Conservation (phyloP, 208 protist genomes). For the Trypanosoma congolense region DNA sequence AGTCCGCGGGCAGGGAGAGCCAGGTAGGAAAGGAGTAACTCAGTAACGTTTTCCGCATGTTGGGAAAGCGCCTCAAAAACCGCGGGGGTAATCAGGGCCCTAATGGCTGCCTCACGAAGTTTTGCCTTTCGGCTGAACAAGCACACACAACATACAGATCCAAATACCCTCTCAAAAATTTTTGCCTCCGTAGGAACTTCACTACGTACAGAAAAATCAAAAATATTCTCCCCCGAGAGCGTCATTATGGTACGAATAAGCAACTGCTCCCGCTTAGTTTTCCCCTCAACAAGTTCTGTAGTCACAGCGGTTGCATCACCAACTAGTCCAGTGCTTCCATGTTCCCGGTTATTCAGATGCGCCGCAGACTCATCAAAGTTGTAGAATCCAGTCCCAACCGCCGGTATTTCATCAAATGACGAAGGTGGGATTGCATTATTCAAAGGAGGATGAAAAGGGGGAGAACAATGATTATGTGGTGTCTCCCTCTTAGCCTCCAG, state of each 20-base stretch:
- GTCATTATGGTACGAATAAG: constrained; percentile 56
- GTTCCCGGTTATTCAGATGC: not conserved
- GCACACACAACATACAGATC: constrained; percentile 64
- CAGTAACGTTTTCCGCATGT: constrained; percentile 34
- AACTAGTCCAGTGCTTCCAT: not conserved
- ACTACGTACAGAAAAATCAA: constrained; percentile 31
- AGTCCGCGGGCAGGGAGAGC: constrained; percentile 57
- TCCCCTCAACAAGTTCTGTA: constrained; percentile 27
- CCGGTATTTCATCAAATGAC: constrained; percentile 66
- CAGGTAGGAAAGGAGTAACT: constrained; percentile 63
- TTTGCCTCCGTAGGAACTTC: constrained; percentile 38
- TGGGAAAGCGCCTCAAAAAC: constrained; percentile 40
- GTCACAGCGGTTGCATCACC: not conserved
- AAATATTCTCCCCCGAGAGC: constrained; percentile 28
- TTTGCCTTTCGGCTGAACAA: constrained; percentile 58
- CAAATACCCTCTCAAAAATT: constrained; percentile 50
- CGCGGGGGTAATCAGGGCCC: constrained; percentile 37
- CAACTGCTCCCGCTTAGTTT: constrained; percentile 64
- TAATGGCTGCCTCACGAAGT: constrained; percentile 75
- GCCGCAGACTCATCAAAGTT: constrained; percentile 28
- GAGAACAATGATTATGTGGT: constrained; percentile 1
- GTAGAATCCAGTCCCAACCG: constrained; percentile 61
- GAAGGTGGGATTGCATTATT: not conserved
- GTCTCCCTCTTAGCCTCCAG: not conserved
- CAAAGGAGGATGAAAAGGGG: constrained; percentile 1